Conservation (phyloP, 2,329 filamentous ascomycete species). For the Ciborinia camelliae region DNA sequence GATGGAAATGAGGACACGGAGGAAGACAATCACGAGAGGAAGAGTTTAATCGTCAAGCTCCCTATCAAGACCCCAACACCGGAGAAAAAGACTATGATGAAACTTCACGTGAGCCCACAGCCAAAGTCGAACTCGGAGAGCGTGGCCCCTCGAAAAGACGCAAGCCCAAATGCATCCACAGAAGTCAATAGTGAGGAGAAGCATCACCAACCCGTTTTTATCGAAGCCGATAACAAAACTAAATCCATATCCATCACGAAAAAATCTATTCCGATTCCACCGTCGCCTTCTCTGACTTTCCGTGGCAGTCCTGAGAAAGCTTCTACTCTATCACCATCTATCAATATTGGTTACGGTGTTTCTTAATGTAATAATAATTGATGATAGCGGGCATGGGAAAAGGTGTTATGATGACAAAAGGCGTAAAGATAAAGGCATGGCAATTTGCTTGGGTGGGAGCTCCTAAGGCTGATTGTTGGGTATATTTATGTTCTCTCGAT, state of each 20-base stretch:
- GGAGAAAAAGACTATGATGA: constrained; percentile 33
- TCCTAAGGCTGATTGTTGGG: constrained; percentile 4
- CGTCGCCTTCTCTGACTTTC: constrained; percentile 47
- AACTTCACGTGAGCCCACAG: constrained; percentile 25
- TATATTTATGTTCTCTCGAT: not conserved
- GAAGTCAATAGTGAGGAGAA: constrained; percentile 1
- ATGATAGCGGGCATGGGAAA: constrained; percentile 11
- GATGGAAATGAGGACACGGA: constrained; percentile 43
- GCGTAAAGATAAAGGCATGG: constrained; percentile 1
- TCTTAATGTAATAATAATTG: constrained; percentile 19
- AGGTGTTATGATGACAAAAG: constrained; percentile 8
- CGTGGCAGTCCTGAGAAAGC: constrained; percentile 60
- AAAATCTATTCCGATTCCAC: constrained; percentile 20
- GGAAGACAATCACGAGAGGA: constrained; percentile 52
- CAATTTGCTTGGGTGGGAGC: constrained; percentile 1
- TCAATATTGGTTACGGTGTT: constrained; percentile 29
- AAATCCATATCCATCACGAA: constrained; percentile 21
- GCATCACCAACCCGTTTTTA: constrained; percentile 13
- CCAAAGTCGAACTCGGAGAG: constrained; percentile 12
- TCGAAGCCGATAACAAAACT: constrained; percentile 11
- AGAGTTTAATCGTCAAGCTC: constrained; percentile 73
- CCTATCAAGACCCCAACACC: constrained; percentile 43
- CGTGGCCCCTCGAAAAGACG: constrained; percentile 17
- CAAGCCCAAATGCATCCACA: constrained; percentile 3
- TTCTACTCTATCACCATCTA: constrained; percentile 33